These are phyloP conservation scores for Albatrellus ellisii DNA, from an alignment of 768 basidiomycete species.

Conservation along the genomic window DNA sequence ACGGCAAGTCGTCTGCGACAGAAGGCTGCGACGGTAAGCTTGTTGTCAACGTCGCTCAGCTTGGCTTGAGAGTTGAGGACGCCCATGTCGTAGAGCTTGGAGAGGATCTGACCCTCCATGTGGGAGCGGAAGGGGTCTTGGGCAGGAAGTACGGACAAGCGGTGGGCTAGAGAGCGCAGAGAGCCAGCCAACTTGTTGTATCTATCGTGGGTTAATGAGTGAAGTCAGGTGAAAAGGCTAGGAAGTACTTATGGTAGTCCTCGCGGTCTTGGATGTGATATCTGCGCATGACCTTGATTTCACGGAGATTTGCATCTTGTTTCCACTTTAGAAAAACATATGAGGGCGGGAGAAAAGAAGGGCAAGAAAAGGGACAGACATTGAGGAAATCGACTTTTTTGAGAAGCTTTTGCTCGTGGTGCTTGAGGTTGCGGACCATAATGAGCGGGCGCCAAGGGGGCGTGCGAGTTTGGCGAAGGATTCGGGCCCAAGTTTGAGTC, in stretches of 20 bases:
- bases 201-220: slow-evolving; percentile 21
- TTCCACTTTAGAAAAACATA: slow-evolving; percentile 59
- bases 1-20: slow-evolving; percentile 88
- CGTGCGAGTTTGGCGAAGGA: slow-evolving; percentile 13
- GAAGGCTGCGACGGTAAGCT: slow-evolving; percentile 90
- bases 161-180: slow-evolving; percentile 74
- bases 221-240: neutral
- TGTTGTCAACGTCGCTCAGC: slow-evolving; percentile 87
- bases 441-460: slow-evolving; percentile 9
- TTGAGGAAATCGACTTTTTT: slow-evolving; percentile 97
- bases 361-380: slow-evolving; percentile 29
- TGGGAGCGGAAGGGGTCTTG: slow-evolving; percentile 79
- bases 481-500: slow-evolving; percentile 3
- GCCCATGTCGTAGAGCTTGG: slow-evolving; percentile 96
- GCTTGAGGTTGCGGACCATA: slow-evolving; percentile 90
- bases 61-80: slow-evolving; percentile 79
- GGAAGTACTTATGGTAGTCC: slow-evolving; percentile 76
- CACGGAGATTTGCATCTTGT: slow-evolving; percentile 81
- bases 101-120: slow-evolving; percentile 79
- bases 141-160: slow-evolving; percentile 74
- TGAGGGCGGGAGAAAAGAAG: neutral
- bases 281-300: slow-evolving; percentile 87
- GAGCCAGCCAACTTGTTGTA: slow-evolving; percentile 95
- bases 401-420: slow-evolving; percentile 90
- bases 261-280: slow-evolving; percentile 94